Evolutionary conservation across 2,329 filamentous ascomycete genomes (phyloP).

Genomic region (Harringtonia lauricola): DNA sequence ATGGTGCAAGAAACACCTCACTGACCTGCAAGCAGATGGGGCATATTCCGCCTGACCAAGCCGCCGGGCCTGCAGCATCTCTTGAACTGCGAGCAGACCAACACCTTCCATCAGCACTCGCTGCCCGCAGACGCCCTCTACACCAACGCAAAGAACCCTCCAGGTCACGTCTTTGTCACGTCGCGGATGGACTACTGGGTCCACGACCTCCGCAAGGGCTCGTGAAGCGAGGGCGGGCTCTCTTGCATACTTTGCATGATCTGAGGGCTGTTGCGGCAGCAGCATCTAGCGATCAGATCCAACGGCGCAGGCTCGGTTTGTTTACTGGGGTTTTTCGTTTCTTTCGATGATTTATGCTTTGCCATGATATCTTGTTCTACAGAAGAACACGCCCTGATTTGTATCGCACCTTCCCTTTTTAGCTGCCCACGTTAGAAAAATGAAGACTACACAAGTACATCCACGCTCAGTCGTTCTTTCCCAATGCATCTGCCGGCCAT

Average conservation of each 20-base stretch:
- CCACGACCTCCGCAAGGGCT: constrained; percentile 33
- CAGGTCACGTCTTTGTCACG: constrained; percentile 60
- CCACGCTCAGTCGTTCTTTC: background rate
- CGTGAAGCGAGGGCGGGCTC: background rate
- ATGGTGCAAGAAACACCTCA: no score
- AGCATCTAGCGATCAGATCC: no score
- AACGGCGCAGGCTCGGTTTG: no score
- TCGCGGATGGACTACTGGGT: constrained; percentile 51
- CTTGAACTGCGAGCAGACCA: constrained; percentile 62
- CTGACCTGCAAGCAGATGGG: constrained; percentile 48
- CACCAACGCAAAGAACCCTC: constrained; percentile 56
- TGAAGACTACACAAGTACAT: no score
- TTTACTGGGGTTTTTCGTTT: no score
- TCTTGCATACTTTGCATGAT: no score
- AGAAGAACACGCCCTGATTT: no score
- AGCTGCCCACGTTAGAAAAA: no score
- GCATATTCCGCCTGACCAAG: constrained; percentile 86
- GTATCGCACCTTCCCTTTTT: no score
- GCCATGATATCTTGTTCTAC: no score
- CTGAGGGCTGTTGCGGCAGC: no score
- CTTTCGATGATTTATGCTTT: no score
- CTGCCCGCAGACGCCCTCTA: constrained; percentile 55
- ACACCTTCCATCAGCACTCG: constrained; percentile 70
- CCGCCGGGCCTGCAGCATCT: constrained; percentile 85
- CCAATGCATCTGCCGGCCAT: background rate